Conservation (phyloP, 2,329 filamentous ascomycete species). For the Mycosphaerella arachidis region DNA sequence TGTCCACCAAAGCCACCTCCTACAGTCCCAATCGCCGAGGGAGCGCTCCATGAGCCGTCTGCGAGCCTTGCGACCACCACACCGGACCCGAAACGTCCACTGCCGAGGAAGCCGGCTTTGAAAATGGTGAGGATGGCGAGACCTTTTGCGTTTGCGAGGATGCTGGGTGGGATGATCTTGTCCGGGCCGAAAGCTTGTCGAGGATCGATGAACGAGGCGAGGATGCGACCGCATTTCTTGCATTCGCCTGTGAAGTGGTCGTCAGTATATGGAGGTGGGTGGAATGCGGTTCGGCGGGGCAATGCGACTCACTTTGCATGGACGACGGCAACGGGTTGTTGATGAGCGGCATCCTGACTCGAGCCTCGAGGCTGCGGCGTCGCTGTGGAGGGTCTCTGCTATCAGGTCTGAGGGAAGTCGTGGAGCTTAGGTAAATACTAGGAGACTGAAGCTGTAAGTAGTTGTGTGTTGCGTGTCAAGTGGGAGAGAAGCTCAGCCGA, state of each 20-base stretch:
- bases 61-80: conserved; percentile 74
- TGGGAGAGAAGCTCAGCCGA: neutral
- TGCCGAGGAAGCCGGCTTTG: conserved; percentile 82
- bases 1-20: conserved; percentile 81
- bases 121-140: conserved; percentile 82
- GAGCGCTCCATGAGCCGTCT: conserved; percentile 76
- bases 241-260: conserved; percentile 68
- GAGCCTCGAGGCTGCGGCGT: neutral
- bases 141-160: conserved; percentile 89
- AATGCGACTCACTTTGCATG: conserved; percentile 46
- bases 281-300: neutral
- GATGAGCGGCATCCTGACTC: conserved; percentile 43
- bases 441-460: neutral
- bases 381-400: neutral
- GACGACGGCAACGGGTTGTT: conserved; percentile 53
- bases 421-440: neutral
- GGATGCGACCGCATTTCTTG: conserved; percentile 93
- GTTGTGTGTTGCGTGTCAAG: neutral
- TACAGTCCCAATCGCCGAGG: conserved; percentile 73
- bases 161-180: conserved; percentile 88
- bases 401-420: neutral
- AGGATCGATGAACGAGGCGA: conserved; percentile 91
- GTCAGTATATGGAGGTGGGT: neutral
- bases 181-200: conserved; percentile 90
- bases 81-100: conserved; percentile 74